Conservation (phyloP, 2,329 filamentous ascomycete species). For the Claviceps monticola region DNA sequence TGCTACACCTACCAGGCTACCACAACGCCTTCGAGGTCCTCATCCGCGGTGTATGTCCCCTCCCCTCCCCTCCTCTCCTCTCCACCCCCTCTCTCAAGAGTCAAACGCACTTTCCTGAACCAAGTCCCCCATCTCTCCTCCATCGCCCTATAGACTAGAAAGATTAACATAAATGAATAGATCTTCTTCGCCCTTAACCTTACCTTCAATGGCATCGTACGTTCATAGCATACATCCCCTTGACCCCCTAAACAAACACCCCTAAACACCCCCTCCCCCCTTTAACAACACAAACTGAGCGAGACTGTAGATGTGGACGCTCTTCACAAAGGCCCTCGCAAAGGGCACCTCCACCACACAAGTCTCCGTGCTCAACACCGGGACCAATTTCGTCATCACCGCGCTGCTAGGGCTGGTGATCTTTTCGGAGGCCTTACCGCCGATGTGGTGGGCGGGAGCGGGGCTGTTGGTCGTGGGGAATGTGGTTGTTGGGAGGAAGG, state of each 20-base stretch:
- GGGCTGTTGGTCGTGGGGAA: constrained; percentile 60
- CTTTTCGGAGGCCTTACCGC: constrained; percentile 58
- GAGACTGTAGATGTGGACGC: constrained; percentile 54
- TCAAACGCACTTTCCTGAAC: background rate
- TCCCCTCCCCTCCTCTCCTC: too few species aligned
- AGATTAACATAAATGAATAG: constrained; percentile 22
- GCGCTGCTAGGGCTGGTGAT: constrained; percentile 56
- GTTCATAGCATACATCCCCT: constrained; percentile 14
- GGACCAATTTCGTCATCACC: constrained; percentile 67
- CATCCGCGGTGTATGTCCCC: constrained; percentile 32
- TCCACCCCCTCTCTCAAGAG: background rate
- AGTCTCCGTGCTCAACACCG: constrained; percentile 71
- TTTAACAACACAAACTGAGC: too few species aligned
- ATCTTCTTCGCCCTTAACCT: constrained; percentile 64
- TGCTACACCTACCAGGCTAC: constrained; percentile 28
- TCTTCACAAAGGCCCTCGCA: constrained; percentile 68
- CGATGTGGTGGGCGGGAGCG: constrained; percentile 65
- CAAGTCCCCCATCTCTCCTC: too few species aligned
- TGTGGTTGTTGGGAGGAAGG: constrained; percentile 61
- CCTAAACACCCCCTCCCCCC: background rate
- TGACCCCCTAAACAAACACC: background rate
- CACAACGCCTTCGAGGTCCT: constrained; percentile 32
- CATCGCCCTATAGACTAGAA: too few species aligned
- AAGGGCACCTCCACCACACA: constrained; percentile 62
- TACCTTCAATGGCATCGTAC: constrained; percentile 55